Evolutionary conservation across 2,329 filamentous ascomycete species (phyloP).

Genomic region (Cladosporium sp.): DNA sequence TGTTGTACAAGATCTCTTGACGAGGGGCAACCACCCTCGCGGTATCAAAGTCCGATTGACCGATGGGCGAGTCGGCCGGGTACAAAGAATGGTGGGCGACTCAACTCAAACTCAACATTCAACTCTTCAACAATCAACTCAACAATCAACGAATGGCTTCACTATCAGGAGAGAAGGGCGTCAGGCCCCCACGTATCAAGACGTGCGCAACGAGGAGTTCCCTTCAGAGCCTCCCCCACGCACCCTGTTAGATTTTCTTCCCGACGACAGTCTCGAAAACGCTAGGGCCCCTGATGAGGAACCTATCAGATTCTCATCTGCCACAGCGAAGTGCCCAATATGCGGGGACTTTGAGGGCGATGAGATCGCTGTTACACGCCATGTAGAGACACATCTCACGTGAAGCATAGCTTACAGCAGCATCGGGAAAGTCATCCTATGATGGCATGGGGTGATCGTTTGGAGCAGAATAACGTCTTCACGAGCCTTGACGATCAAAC

Average conservation of each 20-base stretch:
- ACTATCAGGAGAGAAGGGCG: constrained; percentile 7
- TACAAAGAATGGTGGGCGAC: constrained; percentile 55
- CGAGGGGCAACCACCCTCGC: constrained; percentile 67
- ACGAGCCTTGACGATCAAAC: constrained; percentile 1
- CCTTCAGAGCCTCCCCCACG: constrained; percentile 22
- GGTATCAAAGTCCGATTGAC: constrained; percentile 73
- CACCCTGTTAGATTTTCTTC: constrained; percentile 26
- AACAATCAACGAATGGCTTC: not conserved
- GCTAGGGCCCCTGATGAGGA: constrained; percentile 13
- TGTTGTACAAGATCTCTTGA: constrained; percentile 62
- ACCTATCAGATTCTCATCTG: constrained; percentile 23
- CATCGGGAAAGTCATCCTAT: too few species aligned
- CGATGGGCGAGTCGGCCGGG: constrained; percentile 68
- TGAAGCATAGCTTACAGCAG: not conserved
- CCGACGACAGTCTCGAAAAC: constrained; percentile 25
- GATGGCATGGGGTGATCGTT: too few species aligned
- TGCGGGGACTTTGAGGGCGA: constrained; percentile 64
- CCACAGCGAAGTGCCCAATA: constrained; percentile 53
- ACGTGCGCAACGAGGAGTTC: constrained; percentile 16
- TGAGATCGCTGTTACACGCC: constrained; percentile 61
- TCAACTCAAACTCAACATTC: not conserved
- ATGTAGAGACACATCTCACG: constrained; percentile 53
- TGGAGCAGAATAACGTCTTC: too few species aligned
- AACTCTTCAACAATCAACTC: not conserved
- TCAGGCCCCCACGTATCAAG: constrained; percentile 6